Conservation (phyloP, 257 asterid genomes). For the Solanum sejunctum region DNA sequence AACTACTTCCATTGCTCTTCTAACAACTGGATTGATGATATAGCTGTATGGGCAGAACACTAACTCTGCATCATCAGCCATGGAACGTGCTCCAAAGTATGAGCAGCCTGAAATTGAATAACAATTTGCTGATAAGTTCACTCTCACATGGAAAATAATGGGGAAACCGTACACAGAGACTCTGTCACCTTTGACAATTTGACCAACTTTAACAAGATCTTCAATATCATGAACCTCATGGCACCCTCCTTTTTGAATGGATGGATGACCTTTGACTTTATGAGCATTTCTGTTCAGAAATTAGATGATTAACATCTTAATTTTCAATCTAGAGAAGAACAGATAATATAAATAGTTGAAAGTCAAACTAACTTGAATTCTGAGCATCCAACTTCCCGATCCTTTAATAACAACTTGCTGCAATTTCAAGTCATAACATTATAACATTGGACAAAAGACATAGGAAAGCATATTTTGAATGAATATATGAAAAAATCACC, state of each 20-base stretch:
- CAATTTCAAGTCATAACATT: constrained; percentile 10
- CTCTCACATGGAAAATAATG: not conserved
- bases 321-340: not conserved
- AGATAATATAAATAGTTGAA: not conserved
- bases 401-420: constrained; percentile 79
- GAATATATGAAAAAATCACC: constrained; percentile 31
- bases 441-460: constrained; percentile 5
- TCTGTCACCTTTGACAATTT: constrained; percentile 61
- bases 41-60: constrained; percentile 96
- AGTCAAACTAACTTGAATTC: constrained; percentile 53
- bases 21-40: constrained; percentile 65
- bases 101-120: constrained; percentile 73
- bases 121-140: constrained; percentile 10
- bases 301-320: constrained; percentile 2
- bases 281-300: constrained; percentile 50
- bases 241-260: constrained; percentile 90
- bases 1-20: constrained; percentile 87
- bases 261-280: constrained; percentile 81
- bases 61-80: constrained; percentile 81
- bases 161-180: not conserved
- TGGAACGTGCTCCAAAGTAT: constrained; percentile 70
- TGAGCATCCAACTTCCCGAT: constrained; percentile 46
- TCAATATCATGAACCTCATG: constrained; percentile 96
- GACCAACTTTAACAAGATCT: constrained; percentile 94
- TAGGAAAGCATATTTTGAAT: not conserved